Base-by-base conservation (phyloP, 352 stramenopile species). In the Phytopythium delawarense region DNA sequence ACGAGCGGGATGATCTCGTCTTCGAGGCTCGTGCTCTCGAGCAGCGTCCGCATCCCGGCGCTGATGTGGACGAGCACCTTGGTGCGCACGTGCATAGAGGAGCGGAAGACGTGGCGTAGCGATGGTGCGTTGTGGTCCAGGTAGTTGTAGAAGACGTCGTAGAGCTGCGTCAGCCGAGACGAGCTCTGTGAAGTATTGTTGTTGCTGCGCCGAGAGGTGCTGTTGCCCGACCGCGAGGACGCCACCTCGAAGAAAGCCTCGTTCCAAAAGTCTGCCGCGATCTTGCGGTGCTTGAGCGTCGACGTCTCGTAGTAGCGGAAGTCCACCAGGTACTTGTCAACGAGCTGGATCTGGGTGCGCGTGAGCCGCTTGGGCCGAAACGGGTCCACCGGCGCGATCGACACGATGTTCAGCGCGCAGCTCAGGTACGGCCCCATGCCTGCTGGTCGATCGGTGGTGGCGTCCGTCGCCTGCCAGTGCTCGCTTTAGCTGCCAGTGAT, bases 31-130 rank as follows among this genome's bases (percentile, higher is more conserved):
- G 81, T 63, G 4, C 66, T 61, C 1, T 63, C 53, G 2, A 83
- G 64, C 23, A 87, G 71, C 12, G 66, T 62, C 35, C 71, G 69
- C 67, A 87, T 82, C 15, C 75, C 77, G 1, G 73, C 71, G 61
- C 77, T 87, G 69, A 98, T 97, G 70, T 97, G 96, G 1, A 93
- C 65, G 0, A 98, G 68, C 30, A 98, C 75, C 32, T 87, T 96
- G 79, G 89, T 91, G 34, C 75, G 72, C 30, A 96, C 77, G 25
- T 72, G 66, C 58, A 84, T 65, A 13, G 77, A 84, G 0, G 68
- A 74, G 7, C 77, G 72, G 23, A 87, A 87, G 4, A 87, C 68
- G 0, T 60, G 72, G 52, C 78, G 77, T 32, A 84, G 66, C 21
- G 78, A 64, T 25, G 69, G 75, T 21, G 77, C 77, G 59, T 81